A percentile compares a stretch with the other conserved stretches of the same genome.
Conservation (phyloP, 805 yeast genomes). For the Kodamaea sagamina region DNA sequence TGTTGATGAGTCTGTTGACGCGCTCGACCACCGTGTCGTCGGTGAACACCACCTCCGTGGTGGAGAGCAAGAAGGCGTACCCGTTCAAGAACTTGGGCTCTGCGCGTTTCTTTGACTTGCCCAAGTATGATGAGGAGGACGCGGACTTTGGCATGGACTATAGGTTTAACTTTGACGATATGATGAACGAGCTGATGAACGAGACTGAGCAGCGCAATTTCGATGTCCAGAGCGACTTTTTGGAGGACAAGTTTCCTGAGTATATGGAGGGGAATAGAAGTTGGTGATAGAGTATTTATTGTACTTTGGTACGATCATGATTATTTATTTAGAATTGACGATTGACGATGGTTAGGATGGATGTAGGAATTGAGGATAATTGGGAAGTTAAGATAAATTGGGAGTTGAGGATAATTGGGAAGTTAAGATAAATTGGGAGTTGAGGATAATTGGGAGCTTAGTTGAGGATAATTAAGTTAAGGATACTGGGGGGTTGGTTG, state of each 20-base stretch:
- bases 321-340: slow-evolving; percentile 5
- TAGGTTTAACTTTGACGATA: slow-evolving; percentile 23
- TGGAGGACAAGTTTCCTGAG: neutral
- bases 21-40: slow-evolving; percentile 43
- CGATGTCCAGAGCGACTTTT: neutral
- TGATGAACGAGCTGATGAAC: slow-evolving; percentile 18
- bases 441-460: too few relatives aligned
- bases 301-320: slow-evolving; percentile 1
- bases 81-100: slow-evolving; percentile 17
- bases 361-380: too few relatives aligned
- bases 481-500: too few relatives aligned
- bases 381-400: too few relatives aligned
- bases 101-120: slow-evolving; percentile 35
- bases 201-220: slow-evolving; percentile 11
- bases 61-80: slow-evolving; percentile 15
- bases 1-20: slow-evolving; percentile 42
- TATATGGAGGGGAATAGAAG: too few relatives aligned
- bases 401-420: too few relatives aligned
- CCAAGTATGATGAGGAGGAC: slow-evolving; percentile 27
- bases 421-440: too few relatives aligned
- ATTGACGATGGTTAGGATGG: too few relatives aligned
- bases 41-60: slow-evolving; percentile 13
- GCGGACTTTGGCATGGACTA: slow-evolving; percentile 11
- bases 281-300: too few relatives aligned
- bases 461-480: too few relatives aligned